phyloP scores from a whole-genome alignment of 306 rosid species.

The Fragaria vesca region DNA sequence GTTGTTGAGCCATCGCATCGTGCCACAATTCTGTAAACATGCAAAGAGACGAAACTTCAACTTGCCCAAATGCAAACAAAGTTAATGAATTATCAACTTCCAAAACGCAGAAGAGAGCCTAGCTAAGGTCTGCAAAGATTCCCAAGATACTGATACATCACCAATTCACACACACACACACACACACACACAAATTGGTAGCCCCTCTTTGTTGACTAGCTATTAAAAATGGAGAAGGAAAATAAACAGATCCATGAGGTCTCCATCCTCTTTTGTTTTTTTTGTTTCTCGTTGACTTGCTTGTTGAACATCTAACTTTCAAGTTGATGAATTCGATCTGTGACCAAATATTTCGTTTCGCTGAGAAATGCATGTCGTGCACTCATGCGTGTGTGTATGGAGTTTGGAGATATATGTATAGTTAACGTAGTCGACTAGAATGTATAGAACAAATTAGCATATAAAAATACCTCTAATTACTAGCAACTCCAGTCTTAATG shows the following conservation, averaged over 20 bases:
- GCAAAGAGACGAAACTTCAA: not conserved
- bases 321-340: too few relatives aligned
- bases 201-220: conserved; percentile 43
- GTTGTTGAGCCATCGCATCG: not conserved
- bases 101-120: not conserved
- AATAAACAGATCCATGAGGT: not conserved
- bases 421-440: not conserved
- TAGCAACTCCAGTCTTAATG: not conserved
- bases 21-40: not conserved
- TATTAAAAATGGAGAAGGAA: conserved; percentile 1
- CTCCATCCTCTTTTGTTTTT: not conserved
- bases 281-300: not conserved
- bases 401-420: not conserved
- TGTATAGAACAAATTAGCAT: not conserved
- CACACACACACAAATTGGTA: too few relatives aligned
- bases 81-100: not conserved
- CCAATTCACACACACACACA: not conserved
- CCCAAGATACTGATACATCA: not conserved
- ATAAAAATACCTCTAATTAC: not conserved
- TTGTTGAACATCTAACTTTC: too few relatives aligned
- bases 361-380: not conserved
- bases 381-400: not conserved
- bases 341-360: not conserved
- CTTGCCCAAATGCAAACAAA: not conserved
- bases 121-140: not conserved